These are phyloP conservation scores for Floccularia luteovirens DNA, from an alignment of 768 basidiomycete species.

Conservation along the genomic window DNA sequence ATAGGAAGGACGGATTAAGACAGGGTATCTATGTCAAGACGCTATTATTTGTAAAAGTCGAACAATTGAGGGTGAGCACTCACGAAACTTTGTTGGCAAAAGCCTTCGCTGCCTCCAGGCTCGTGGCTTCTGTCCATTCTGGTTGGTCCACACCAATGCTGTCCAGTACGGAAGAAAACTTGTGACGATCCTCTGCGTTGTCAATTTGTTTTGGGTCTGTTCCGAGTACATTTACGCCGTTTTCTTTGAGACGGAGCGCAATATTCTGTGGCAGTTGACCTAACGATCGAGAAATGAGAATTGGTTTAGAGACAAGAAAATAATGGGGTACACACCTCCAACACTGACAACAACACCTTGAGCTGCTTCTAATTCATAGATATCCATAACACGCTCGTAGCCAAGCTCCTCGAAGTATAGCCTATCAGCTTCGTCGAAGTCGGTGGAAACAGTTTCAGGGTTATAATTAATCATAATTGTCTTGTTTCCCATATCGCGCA, in stretches of 20 bases:
- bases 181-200: constrained; percentile 97
- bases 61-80: constrained; percentile 15
- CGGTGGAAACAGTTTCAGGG: constrained; percentile 98
- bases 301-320: neutral
- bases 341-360: constrained; percentile 95
- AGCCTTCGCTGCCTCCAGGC: constrained; percentile 81
- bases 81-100: constrained; percentile 83
- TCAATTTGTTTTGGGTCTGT: constrained; percentile 96
- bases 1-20: constrained; percentile 96
- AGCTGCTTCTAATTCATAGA: constrained; percentile 92
- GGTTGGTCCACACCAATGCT: constrained; percentile 95
- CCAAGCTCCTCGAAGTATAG: constrained; percentile 98
- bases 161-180: constrained; percentile 96
- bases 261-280: constrained; percentile 99
- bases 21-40: constrained; percentile 64
- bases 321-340: constrained; percentile 60
- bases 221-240: constrained; percentile 88
- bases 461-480: constrained; percentile 99
- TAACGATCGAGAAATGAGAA: constrained; percentile 17
- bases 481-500: constrained; percentile 86
- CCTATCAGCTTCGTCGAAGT: constrained; percentile 99
- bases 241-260: constrained; percentile 88
- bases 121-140: constrained; percentile 89
- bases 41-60: constrained; percentile 5
- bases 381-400: constrained; percentile 98